Evolutionary conservation across 805 yeast genomes (phyloP).

Genomic region (Cyberlindnera suaveolens): DNA sequence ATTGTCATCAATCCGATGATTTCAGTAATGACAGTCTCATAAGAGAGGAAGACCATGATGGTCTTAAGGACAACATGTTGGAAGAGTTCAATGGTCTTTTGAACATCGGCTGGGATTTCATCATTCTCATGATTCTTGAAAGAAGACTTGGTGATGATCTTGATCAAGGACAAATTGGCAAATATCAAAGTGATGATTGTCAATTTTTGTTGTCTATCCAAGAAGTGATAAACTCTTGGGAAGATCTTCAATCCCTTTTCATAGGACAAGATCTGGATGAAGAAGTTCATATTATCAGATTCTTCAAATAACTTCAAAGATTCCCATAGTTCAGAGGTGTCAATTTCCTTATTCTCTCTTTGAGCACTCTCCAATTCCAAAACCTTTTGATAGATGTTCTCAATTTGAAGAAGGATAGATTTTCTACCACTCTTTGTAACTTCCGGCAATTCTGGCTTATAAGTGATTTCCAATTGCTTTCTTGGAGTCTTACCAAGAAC

Average conservation of each 20-base stretch:
- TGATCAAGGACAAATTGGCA: conserved; percentile 72
- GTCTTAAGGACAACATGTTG: conserved; percentile 78
- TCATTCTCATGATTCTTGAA: conserved; percentile 56
- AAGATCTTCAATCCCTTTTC: conserved; percentile 86
- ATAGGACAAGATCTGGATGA: conserved; percentile 73
- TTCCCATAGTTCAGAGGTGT: conserved; percentile 60
- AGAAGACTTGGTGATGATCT: conserved; percentile 73
- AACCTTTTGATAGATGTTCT: conserved; percentile 69
- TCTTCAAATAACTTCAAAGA: conserved; percentile 68
- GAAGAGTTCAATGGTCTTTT: conserved; percentile 67
- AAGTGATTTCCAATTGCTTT: conserved; percentile 66
- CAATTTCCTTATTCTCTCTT: conserved; percentile 47
- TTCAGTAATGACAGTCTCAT: conserved; percentile 70
- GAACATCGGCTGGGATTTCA: conserved; percentile 46
- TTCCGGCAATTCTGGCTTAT: conserved; percentile 36
- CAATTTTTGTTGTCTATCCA: conserved; percentile 68
- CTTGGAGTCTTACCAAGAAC: conserved; percentile 80
- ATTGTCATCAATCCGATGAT: conserved; percentile 71
- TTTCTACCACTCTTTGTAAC: conserved; percentile 33
- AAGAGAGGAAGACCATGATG: conserved; percentile 71
- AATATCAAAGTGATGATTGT: conserved; percentile 73
- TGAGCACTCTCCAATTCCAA: conserved; percentile 73
- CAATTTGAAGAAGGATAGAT: conserved; percentile 62
- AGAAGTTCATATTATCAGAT: conserved; percentile 49
- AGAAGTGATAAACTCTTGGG: conserved; percentile 81